Percentiles rank a stretch among this genome's conserved stretches.
phyloP scores from a whole-genome alignment of 2,329 filamentous ascomycete species.

The Rutstroemia sp. region DNA sequence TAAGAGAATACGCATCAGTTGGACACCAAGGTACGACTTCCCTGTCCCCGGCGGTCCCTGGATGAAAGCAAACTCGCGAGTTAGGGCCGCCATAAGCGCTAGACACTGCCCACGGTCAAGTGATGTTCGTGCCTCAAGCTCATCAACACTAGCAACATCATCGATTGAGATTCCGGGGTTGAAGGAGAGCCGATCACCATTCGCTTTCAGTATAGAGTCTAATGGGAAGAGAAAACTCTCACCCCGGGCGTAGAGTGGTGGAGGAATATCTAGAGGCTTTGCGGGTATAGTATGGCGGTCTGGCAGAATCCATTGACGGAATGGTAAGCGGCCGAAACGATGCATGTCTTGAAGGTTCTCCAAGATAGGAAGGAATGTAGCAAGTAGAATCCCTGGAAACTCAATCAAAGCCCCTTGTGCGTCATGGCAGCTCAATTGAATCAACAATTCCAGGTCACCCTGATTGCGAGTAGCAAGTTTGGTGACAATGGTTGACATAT shows the following conservation, averaged over 20 bases:
- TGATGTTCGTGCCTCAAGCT: conserved; percentile 13
- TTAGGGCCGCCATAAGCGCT: conserved; percentile 30
- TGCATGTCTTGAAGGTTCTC: conserved; percentile 5
- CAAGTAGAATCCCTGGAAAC: background rate
- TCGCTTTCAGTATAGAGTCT: conserved; percentile 12
- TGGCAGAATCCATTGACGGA: conserved; percentile 3
- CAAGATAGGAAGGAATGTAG: conserved; percentile 1
- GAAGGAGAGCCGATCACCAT: no score
- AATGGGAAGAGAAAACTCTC: conserved; percentile 12
- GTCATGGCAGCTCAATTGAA: background rate
- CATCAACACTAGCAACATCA: conserved; percentile 14
- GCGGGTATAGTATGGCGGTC: background rate
- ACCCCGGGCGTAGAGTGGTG: conserved; percentile 17
- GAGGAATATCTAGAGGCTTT: conserved; percentile 11
- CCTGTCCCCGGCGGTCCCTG: conserved; percentile 25
- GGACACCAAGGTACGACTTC: conserved; percentile 25
- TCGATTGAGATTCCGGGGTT: background rate
- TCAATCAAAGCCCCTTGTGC: background rate
- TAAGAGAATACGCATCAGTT: conserved; percentile 28
- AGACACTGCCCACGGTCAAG: conserved; percentile 30
- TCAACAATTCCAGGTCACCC: background rate
- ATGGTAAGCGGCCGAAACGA: background rate
- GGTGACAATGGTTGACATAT: background rate
- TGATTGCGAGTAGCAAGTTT: background rate
- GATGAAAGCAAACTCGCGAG: conserved; percentile 36